Base-by-base conservation (phyloP, 805 yeast species). In the Candida sphagnicola region DNA sequence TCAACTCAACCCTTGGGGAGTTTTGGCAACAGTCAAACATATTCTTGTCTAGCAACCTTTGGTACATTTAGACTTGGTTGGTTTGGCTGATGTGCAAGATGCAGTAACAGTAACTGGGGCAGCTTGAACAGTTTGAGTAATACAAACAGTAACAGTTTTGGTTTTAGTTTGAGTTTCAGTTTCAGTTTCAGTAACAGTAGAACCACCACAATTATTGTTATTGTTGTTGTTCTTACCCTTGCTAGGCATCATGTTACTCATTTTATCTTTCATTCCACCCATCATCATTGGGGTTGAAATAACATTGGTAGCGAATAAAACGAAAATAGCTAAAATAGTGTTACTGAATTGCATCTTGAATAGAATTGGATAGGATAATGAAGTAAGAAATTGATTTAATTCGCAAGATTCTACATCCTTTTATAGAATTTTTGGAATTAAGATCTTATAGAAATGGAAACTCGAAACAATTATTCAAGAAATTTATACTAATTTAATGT, bases 1-100 rank as follows among this genome's bases (percentile, higher is more conserved):
- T 33, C 18, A 19, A 31, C 35, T 33, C 35, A 33, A 33, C 35
- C 35, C n/a, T 23, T 21, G 13, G 35, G 28, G 35, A 21, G 17
- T 33, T 13, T 8, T 18, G n/a, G 10, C 8, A 26, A 26, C 8
- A n/a, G 11, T 12, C n/a, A 13, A 29, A 15, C 8, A 4, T 16
- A 13, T 5, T 12, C 5, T 13, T 6, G 15, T 4, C 19, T 30
- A 13, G 18, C 17, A 13, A 30, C 32, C 32, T 30, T 30, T 30
- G 14, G 18, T 17, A 30, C 32, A 14, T 30, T 30, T 30, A 11
- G 19, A 17, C 6, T 31, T 31, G 19, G 11, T 18, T 18, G 6
- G 6, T 21, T 33, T 33, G 17, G 16, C 4, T 10, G 23, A 14
- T 4, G 21, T 23, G 13, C 29, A 26, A 5, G 26, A 14, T 5